Conservation (phyloP, 208 protist genomes). For the Leishmania tarentolae region DNA sequence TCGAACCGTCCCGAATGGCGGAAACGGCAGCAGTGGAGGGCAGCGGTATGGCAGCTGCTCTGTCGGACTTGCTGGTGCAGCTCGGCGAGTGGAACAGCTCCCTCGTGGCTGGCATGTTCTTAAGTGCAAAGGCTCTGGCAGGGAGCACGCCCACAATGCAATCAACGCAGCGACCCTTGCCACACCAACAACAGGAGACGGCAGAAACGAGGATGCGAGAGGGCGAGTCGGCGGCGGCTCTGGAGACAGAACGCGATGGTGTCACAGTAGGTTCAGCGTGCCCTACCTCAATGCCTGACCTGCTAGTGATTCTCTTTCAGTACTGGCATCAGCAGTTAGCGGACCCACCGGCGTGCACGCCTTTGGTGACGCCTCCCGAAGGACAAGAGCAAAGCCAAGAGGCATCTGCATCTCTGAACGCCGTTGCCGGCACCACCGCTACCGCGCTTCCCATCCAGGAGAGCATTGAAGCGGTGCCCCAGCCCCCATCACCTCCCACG, state of each 20-base stretch:
- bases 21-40: background rate
- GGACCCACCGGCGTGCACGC: background rate
- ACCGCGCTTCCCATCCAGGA: background rate
- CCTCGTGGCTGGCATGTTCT: constrained; percentile 4
- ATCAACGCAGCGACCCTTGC: background rate
- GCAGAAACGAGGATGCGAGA: background rate
- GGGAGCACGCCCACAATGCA: background rate
- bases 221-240: background rate
- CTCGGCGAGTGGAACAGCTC: constrained; percentile 19
- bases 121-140: background rate
- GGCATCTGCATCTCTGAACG: background rate
- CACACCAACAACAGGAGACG: background rate
- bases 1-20: background rate
- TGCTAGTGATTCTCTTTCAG: constrained; percentile 18
- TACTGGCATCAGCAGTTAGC: constrained; percentile 23
- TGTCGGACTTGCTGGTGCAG: constrained; percentile 6
- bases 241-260: background rate
- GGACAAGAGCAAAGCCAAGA: background rate
- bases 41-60: background rate
- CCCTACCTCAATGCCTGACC: constrained; percentile 1
- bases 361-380: background rate
- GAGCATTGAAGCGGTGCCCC: background rate
- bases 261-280: background rate
- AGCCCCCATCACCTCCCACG: background rate
- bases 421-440: background rate